phyloP scores from a whole-genome alignment of 106 monocot genomes.

The Phalaenopsis aphrodite region DNA sequence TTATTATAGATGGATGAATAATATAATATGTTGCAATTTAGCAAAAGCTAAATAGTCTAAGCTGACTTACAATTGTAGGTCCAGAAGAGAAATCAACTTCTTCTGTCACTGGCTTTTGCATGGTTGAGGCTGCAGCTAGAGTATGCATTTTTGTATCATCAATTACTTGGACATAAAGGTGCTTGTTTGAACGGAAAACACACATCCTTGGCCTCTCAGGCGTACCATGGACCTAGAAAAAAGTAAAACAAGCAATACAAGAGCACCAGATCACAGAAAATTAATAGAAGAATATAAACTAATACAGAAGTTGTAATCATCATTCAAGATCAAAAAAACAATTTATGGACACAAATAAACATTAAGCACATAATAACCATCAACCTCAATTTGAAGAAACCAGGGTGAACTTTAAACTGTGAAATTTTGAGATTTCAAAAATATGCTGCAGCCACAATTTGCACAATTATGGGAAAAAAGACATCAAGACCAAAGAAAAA shows the following conservation, averaged over 20 bases:
- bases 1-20: neutral
- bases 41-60: neutral
- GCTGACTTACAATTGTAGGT: conserved; percentile 75
- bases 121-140: conserved; percentile 75
- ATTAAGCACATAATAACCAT: neutral
- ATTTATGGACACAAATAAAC: neutral
- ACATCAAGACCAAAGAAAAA: neutral
- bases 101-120: conserved; percentile 74
- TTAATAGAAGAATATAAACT: neutral
- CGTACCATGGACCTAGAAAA: conserved; percentile 80
- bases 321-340: neutral
- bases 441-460: neutral
- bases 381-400: neutral
- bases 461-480: neutral
- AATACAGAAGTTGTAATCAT: neutral
- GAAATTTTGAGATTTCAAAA: neutral
- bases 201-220: conserved; percentile 82
- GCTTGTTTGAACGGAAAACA: conserved; percentile 90
- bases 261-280: neutral
- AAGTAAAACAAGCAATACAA: neutral
- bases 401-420: neutral
- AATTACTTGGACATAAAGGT: conserved; percentile 90
- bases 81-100: conserved; percentile 52
- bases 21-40: neutral
- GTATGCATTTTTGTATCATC: conserved; percentile 92